Evolutionary conservation across 2,329 filamentous ascomycete species (phyloP), one percentile per base, ranked within the genome.

Genomic region (Aspergillus neoniger): DNA sequence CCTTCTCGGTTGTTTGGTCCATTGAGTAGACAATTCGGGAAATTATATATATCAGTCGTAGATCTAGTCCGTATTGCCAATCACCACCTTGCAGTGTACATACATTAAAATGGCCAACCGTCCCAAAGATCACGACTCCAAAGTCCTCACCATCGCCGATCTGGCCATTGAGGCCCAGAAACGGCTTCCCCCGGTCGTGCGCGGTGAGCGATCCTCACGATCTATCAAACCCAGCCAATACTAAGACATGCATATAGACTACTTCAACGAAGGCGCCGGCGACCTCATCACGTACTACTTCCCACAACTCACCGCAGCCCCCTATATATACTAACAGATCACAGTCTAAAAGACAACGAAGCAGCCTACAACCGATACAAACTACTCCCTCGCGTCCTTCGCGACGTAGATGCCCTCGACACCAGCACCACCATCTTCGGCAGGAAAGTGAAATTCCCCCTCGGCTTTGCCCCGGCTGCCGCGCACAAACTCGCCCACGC

Each of bases 401-500:
- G 53, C 23, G 51, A 64, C 17, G 62, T 64, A 1, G 12, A 51
- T 7, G 4, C 41, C 2, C 32, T 62, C 39, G 56, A 58, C 43
- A 61, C 53, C 6, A 41, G 12, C 15, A 55, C 52, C 4, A 30
- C 50, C 4, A 30, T 63, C 8, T 62, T 63, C 28, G 59, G 57
- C 17, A 19, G 4, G 1, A 23, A 53, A 5, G 38, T 60, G n/a
- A 7, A 38, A 4, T 55, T 54, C 21, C 61, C 61, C 2, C 21
- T 57, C 1, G 55, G 61, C 38, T 54, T 63, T 14, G 36, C 61
- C 9, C 61, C 61, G 2, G 52, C 58, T 4, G 58, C 49, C 1
- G 36, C 48, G 19, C 58, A 63, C 15, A 55, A 54, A 17, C 48
- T 63, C n/a, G 61, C 61, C 12, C 58, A 60, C 12, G 32, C 54